phyloP scores from a whole-genome alignment of 495 filamentous ascomycete genomes.

The Mycothermus thermophilus region DNA sequence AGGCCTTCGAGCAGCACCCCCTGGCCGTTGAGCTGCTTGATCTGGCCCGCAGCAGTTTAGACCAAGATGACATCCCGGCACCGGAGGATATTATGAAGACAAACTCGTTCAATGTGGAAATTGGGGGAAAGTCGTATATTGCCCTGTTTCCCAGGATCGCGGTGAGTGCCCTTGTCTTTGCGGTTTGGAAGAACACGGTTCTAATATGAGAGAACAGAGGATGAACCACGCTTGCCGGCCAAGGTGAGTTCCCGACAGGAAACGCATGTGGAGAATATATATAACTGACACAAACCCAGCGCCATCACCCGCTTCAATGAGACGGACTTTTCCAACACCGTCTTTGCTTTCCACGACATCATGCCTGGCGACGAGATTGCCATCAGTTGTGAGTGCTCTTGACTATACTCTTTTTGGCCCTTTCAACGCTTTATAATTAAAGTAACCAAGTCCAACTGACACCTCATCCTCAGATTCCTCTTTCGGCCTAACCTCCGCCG shows the following conservation, averaged over 20 bases:
- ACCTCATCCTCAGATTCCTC: conserved; percentile 11
- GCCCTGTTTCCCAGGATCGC: conserved; percentile 15
- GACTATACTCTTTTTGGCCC: not conserved
- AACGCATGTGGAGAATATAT: no score
- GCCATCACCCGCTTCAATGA: conserved; percentile 20
- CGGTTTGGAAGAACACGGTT: not conserved
- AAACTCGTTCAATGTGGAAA: conserved; percentile 16
- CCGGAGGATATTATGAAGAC: conserved; percentile 23
- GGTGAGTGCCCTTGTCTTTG: not conserved
- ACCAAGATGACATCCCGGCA: conserved; percentile 10
- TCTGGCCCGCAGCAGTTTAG: conserved; percentile 17
- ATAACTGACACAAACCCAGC: conserved; percentile 4
- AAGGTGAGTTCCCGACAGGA: conserved; percentile 20
- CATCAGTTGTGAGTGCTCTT: conserved; percentile 20
- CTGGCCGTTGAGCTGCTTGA: conserved; percentile 15
- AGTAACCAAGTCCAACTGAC: not conserved
- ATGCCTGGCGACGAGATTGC: conserved; percentile 21
- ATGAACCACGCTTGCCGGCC: conserved; percentile 27
- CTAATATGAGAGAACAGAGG: conserved; percentile 5
- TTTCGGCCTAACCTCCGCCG: conserved; percentile 15
- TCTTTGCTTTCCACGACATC: conserved; percentile 21
- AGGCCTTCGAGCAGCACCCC: conserved; percentile 14
- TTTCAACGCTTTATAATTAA: no score
- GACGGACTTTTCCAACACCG: conserved; percentile 16
- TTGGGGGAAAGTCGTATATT: conserved; percentile 7